Evolutionary conservation across 345 rosid species (phyloP).

Genomic region (Rhizophora mangle): DNA sequence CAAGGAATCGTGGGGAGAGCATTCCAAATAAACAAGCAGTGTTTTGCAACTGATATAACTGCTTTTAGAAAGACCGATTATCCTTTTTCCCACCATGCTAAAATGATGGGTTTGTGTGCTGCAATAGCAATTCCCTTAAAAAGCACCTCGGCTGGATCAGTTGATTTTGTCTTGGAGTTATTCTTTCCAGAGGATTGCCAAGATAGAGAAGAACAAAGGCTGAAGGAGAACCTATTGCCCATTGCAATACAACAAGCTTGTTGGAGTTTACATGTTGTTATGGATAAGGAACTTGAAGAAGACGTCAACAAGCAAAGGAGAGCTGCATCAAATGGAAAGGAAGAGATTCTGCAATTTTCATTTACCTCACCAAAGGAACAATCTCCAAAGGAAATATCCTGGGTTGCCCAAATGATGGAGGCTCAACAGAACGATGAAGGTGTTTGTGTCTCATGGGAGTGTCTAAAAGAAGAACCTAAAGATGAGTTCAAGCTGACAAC

Average conservation of each 20-base stretch:
- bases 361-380: conserved; percentile 41
- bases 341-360: conserved; percentile 22
- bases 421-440: conserved; percentile 62
- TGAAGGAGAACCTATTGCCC: conserved; percentile 46
- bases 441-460: conserved; percentile 60
- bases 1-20: conserved; percentile 90
- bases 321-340: conserved; percentile 31
- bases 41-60: conserved; percentile 62
- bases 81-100: conserved; percentile 85
- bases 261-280: conserved; percentile 43
- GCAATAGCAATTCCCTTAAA: conserved; percentile 75
- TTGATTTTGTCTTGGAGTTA: conserved; percentile 76
- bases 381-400: conserved; percentile 43
- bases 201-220: conserved; percentile 42
- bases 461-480: conserved; percentile 42
- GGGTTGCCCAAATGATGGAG: conserved; percentile 57
- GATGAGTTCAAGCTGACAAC: conserved; percentile 56
- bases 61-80: conserved; percentile 64
- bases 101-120: conserved; percentile 61
- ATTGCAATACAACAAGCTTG: conserved; percentile 48
- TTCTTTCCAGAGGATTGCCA: conserved; percentile 73
- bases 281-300: conserved; percentile 56
- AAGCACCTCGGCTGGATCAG: conserved; percentile 38
- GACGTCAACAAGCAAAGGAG: conserved; percentile 30
- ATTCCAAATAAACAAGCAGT: conserved; percentile 48